Evolutionary conservation across 2,329 filamentous ascomycete genomes (phyloP), one percentile per base, ranked within the genome.

Genomic region (Pseudogymnoascus sp.): DNA sequence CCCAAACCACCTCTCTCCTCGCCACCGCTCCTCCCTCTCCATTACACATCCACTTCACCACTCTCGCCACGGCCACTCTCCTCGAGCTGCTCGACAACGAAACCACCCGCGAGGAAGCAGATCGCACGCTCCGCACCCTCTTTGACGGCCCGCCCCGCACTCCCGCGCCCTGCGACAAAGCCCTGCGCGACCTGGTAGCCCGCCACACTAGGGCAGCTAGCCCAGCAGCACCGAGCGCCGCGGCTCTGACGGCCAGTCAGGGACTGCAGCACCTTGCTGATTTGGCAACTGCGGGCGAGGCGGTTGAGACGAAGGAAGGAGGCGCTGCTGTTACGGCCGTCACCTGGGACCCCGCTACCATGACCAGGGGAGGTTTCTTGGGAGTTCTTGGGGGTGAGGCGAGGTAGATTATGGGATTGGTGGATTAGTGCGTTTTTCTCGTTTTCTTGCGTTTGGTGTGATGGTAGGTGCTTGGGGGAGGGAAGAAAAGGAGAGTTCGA

Each of bases 31-130:
- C 3, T 79, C 81, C 54, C 73, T 85, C 6, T 75, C 87, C 87
- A 0, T 74, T 90, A 47, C 84, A 84, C 61, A 84, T 89, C 68
- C 85, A 90, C 69, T 87, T 87, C 65, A 80, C 81, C 60, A 80
- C 79, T 10, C 76, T 90, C 8, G 78, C 81, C 1, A 77, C 81
- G 9, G 76, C 88, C 68, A 81, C 82, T n/a, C 75, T 91, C 3
- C 73, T 83, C 57, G 83, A 86, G 65, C 76, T 90, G 35, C 74
- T 75, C 33, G 82, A 81, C 66, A 73, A 81, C 7, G 79, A 84
- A 7, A 33, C 13, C 2, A 83, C 81, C 2, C 79, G 78, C 47
- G 81, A 84, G 4, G 83, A 86, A 65, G 85, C 85, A 0, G 76
- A 76, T 3, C 33, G 37, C 37, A 40, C 33, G 2, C 37, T 59